phyloP scores from a whole-genome alignment of 352 stramenopile genomes.

The Phytophthora fragariae region DNA sequence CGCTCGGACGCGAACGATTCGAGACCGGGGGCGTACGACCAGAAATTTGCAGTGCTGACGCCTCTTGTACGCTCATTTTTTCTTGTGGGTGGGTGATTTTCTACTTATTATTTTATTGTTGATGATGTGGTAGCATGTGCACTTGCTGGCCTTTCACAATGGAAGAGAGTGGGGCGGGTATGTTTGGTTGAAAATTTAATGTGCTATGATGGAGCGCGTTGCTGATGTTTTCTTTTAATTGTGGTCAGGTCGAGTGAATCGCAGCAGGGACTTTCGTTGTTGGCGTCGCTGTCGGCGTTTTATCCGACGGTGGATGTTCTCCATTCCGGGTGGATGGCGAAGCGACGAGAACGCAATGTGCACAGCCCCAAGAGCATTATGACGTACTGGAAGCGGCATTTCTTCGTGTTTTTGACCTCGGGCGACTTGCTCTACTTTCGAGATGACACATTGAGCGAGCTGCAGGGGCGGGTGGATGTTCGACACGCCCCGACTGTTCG shows the following conservation, averaged over 20 bases:
- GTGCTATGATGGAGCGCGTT: not conserved
- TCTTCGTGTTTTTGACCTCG: conserved; percentile 78
- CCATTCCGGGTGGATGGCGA: conserved; percentile 77
- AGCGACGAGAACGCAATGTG: conserved; percentile 75
- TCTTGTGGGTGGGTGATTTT: not conserved
- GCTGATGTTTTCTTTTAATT: not conserved
- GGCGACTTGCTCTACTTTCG: conserved; percentile 84
- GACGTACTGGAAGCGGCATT: conserved; percentile 87
- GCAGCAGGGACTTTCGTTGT: conserved; percentile 78
- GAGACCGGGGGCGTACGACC: conserved; percentile 62
- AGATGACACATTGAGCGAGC: conserved; percentile 73
- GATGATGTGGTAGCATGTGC: conserved; percentile 59
- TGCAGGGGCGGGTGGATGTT: conserved; percentile 81
- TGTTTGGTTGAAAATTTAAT: not conserved
- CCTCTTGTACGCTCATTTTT: conserved; percentile 51
- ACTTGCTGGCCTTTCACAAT: conserved; percentile 79
- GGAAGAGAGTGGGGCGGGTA: conserved; percentile 74
- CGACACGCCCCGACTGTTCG: conserved; percentile 80
- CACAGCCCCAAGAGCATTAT: conserved; percentile 83
- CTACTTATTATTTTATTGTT: not conserved
- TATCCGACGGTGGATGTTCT: conserved; percentile 77
- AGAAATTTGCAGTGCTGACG: conserved; percentile 82
- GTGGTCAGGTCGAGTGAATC: conserved; percentile 62
- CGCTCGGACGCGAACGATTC: conserved; percentile 64
- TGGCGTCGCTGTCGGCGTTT: conserved; percentile 80